These are phyloP conservation scores for Astraeus odoratus DNA, from an alignment of 768 basidiomycete species.

Conservation along the genomic window DNA sequence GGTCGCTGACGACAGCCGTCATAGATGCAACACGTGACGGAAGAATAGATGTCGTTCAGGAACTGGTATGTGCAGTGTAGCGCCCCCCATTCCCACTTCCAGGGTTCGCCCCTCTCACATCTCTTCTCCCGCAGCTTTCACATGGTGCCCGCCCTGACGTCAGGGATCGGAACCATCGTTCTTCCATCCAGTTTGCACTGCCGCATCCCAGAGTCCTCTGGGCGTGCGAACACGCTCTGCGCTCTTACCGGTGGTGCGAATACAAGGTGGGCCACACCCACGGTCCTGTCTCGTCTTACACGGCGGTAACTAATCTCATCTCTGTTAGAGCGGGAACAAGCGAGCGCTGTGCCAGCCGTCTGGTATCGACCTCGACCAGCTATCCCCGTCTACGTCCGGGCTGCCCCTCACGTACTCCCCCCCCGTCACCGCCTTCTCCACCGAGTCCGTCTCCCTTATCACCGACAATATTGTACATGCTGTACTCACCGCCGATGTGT, in stretches of 20 bases:
- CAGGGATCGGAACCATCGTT: conserved; percentile 64
- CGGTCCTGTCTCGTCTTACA: conserved; percentile 1
- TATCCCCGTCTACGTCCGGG: conserved; percentile 22
- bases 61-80: conserved; percentile 43
- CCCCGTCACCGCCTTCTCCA: conserved; percentile 28
- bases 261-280: conserved; percentile 38
- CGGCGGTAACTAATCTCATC: conserved; percentile 2
- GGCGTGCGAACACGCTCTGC: conserved; percentile 61
- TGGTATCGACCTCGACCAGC: conserved; percentile 11
- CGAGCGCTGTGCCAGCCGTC: conserved; percentile 20
- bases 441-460: conserved; percentile 34
- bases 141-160: conserved; percentile 70
- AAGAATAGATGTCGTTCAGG: conserved; percentile 55
- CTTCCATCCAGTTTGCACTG: conserved; percentile 63
- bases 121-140: conserved; percentile 32
- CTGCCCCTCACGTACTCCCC: conserved; percentile 23
- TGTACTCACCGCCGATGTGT: conserved; percentile 41
- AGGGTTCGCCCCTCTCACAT: conserved; percentile 7
- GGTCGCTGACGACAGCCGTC: neutral
- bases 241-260: conserved; percentile 55
- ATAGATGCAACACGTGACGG: conserved; percentile 76
- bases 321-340: conserved; percentile 26
- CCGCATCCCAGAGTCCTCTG: conserved; percentile 57
- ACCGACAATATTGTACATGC: conserved; percentile 51
- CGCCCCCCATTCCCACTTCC: neutral